Base-by-base conservation (phyloP, 2,329 filamentous ascomycete species). In the Microdochium bolleyi region DNA sequence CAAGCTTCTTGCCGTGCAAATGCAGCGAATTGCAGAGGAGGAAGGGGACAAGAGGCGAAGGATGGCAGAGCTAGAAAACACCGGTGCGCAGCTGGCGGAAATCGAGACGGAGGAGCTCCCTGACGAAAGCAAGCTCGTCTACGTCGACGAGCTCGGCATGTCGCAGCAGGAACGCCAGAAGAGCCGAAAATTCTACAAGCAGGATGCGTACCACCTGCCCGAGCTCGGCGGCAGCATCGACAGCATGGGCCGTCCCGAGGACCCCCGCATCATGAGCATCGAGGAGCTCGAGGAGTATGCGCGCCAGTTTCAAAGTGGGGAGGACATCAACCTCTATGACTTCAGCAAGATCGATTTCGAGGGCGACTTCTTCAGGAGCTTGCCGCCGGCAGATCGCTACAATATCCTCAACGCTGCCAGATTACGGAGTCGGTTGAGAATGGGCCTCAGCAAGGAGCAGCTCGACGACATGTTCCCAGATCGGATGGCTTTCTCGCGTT, bases 341-440 rank as follows among this genome's bases (percentile, higher is more conserved):
- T 99, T 99, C 65, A 95, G 89, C 64, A 97, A 97, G 70, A 99
- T 99, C 61, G 94, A 99, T 65, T 99, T 97, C 62, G 88, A 97
- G 59, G 89, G 92, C 59, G 84, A 92, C 13, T 99, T 99, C 70
- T 99, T 99, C 72, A 83, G 88, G 66, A 96, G 90, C 65, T 71
- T 99, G 53, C 94, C 95, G 0, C 79, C 91, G 1, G 86, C 87
- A 2, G 94, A 99, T 72, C 83, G 92, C 49, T 99, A 99, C 74
- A 97, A 97, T 62, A 99, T 99, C 51, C 73, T 99, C 22, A 99
- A 99, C 65, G 94, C 95, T 1, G 94, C 95, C 1, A 80, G 94
- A 56, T 67, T 99, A 56, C 79, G 94, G 53, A 96, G 90, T 67
- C 80, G 94, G 51, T 75, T 99, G 62, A 83, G 94, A 65, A 96